Evolutionary conservation across 106 monocot species (phyloP).

Genomic region (Dendrobium officinale): DNA sequence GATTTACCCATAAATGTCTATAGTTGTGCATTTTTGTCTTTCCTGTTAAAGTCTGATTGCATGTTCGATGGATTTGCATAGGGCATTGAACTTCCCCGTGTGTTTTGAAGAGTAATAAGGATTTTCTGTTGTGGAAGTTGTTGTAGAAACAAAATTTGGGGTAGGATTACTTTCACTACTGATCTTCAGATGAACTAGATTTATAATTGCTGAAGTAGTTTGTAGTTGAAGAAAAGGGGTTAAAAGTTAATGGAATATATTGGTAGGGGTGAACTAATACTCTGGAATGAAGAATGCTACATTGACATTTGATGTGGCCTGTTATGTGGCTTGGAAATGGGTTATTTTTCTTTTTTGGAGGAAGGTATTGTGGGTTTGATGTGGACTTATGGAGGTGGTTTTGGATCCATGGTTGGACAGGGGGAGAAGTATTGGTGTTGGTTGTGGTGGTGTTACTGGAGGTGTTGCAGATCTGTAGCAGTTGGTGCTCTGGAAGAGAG

Average conservation of each 20-base stretch:
- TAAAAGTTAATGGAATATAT: conserved; percentile 13
- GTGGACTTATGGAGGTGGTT: conserved; percentile 48
- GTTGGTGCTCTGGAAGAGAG: conserved; percentile 18
- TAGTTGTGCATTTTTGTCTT: background rate
- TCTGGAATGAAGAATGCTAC: conserved; percentile 18
- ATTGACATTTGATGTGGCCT: conserved; percentile 15
- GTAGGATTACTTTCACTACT: conserved; percentile 11
- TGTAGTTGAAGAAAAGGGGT: conserved; percentile 8
- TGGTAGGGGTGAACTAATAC: conserved; percentile 12
- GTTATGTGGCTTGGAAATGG: conserved; percentile 21
- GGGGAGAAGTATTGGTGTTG: conserved; percentile 28
- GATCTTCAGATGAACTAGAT: conserved; percentile 10
- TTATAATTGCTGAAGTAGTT: conserved; percentile 7
- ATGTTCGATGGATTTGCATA: conserved; percentile 10
- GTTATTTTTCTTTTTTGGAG: conserved; percentile 22
- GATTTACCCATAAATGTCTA: background rate
- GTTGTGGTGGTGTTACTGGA: conserved; percentile 25
- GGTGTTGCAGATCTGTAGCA: conserved; percentile 14
- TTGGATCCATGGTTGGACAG: conserved; percentile 56
- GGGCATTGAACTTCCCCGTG: conserved; percentile 8
- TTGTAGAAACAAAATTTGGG: background rate
- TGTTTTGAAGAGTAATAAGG: conserved; percentile 12
- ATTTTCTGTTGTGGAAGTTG: conserved; percentile 13
- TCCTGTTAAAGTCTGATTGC: background rate
- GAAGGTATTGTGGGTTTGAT: conserved; percentile 29